Base-by-base conservation (phyloP, 192 early-diverging fungal species). In the Backusella westeae region DNA sequence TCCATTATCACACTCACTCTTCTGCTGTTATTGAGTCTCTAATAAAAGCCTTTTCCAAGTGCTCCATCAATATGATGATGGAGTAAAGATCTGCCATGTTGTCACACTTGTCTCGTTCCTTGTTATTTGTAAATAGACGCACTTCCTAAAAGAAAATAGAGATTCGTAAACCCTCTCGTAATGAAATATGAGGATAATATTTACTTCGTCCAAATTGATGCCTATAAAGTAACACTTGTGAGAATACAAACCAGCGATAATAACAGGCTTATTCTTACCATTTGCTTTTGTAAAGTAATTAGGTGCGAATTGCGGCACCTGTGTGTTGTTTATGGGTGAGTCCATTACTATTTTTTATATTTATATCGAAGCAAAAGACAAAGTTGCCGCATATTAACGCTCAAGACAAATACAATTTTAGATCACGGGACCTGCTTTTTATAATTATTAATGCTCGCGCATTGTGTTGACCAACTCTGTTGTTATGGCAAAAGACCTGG, bases 11-110 rank as follows among this genome's bases (percentile, higher is more conserved):
- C 26, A 59, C 56, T 59, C 82, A 98, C 86, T 98, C 96, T 75
- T 87, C 83, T 21, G 94, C 89, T 0, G 92, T 87, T 19, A 97
- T 89, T 9, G 92, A 90, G 83, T 96, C 96, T 32, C 94, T 86
- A 39, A 97, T 94, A 78, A 97, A 99, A 1, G 96, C 94, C 71
- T 93, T 89, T 76, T 99, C 98, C 19, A 99, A 82, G 68, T 96
- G 93, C 77, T 99, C 97, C 52, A 95, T 92, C 17, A 93, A 90
- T 32, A 97, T 88, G 15, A 99, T 90, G 65, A 99, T 97, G 19
- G 93, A 89, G 85, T 95, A 99, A 0, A 99, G 83, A 68, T 97
- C 96, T 4, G 96, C 96, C 87, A 94, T 88, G 80, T 94, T 94
- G 69, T 99, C 96, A 84, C 93, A 94, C 71, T 89, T 89, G 78